These are phyloP conservation scores for Lipomyces anomalus DNA, from an alignment of 805 yeast genomes.

Conservation along the genomic window DNA sequence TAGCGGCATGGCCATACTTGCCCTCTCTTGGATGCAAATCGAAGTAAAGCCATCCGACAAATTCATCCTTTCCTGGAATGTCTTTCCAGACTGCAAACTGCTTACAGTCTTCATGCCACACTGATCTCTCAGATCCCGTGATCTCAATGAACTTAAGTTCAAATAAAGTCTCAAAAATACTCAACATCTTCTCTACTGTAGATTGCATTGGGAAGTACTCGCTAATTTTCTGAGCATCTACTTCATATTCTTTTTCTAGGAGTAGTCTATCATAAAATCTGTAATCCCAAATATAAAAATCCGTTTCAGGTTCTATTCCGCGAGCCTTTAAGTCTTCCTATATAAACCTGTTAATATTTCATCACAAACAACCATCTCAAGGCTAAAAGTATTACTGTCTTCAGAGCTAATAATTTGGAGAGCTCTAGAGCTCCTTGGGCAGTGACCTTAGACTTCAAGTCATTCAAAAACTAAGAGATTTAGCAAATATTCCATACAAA, in stretches of 20 bases:
- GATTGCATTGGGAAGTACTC: constrained; percentile 73
- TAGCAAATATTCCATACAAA: no score
- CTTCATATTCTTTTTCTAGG: constrained; percentile 62
- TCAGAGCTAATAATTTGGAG: constrained; percentile 44
- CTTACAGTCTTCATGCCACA: constrained; percentile 78
- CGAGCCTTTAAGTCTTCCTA: constrained; percentile 45
- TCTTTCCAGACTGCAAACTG: constrained; percentile 66
- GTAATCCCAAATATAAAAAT: constrained; percentile 66
- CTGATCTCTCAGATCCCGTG: constrained; percentile 37
- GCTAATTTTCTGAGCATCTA: constrained; percentile 64
- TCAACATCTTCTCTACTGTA: constrained; percentile 63
- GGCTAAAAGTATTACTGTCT: no score
- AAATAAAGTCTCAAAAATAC: constrained; percentile 63
- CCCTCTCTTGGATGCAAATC: constrained; percentile 84
- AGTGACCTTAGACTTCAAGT: constrained; percentile 51
- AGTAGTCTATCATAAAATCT: constrained; percentile 59
- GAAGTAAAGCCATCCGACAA: constrained; percentile 72
- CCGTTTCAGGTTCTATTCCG: constrained; percentile 38
- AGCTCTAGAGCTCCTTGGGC: constrained; percentile 58
- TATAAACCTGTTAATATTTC: no score
- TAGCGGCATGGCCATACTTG: constrained; percentile 86
- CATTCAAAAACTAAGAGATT: constrained; percentile 47
- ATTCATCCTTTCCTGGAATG: constrained; percentile 49
- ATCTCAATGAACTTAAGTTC: constrained; percentile 60
- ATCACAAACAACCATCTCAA: no score